These are phyloP conservation scores for Dissophora globulifera DNA, from an alignment of 192 early-diverging fungal genomes.

Conservation along the genomic window DNA sequence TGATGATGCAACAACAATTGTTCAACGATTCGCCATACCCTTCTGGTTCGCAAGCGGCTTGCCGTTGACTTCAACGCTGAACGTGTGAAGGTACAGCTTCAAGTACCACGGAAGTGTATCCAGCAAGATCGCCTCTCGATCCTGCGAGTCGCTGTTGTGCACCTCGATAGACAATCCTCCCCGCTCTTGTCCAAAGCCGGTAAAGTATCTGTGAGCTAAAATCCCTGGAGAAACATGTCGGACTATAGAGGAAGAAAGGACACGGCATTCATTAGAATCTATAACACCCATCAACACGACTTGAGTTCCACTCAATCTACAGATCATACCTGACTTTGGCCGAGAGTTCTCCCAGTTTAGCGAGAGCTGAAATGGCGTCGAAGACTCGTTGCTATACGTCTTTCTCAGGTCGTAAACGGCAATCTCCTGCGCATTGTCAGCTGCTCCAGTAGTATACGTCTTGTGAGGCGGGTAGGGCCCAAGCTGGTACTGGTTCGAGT, in stretches of 20 bases:
- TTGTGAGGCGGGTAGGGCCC: slow-evolving; percentile 10
- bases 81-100: slow-evolving; percentile 89
- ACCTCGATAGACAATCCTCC: slow-evolving; percentile 84
- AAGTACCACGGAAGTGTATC: slow-evolving; percentile 94
- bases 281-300: no score
- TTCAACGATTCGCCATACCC: not conserved
- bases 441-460: slow-evolving; percentile 19
- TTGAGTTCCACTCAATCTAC: no score
- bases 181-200: slow-evolving; percentile 86
- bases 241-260: slow-evolving; percentile 27
- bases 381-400: not conserved
- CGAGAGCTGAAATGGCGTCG: slow-evolving; percentile 54
- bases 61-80: slow-evolving; percentile 63
- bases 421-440: slow-evolving; percentile 22
- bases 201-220: slow-evolving; percentile 71
- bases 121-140: slow-evolving; percentile 68
- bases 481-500: slow-evolving; percentile 24
- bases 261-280: no score
- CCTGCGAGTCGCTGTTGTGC: slow-evolving; percentile 67
- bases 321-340: slow-evolving; percentile 58
- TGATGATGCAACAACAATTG: no score
- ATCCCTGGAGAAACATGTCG: slow-evolving; percentile 56
- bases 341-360: slow-evolving; percentile 61
- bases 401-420: slow-evolving; percentile 61
- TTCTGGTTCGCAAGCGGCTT: slow-evolving; percentile 18